These are phyloP conservation scores for Xylariaceae sp. DNA, from an alignment of 2,329 filamentous ascomycete species.

Conservation along the genomic window DNA sequence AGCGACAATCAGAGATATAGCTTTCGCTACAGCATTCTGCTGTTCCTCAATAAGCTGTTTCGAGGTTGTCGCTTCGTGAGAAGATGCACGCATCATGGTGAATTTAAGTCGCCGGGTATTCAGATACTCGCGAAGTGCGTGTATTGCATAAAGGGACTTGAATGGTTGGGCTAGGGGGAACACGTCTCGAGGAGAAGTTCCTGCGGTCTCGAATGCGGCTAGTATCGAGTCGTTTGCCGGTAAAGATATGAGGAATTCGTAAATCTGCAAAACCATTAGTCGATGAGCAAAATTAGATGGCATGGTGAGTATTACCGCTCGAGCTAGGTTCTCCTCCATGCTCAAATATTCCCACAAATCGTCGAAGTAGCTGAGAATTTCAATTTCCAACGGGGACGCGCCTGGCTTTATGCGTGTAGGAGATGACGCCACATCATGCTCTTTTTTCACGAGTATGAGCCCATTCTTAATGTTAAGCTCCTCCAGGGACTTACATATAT, in stretches of 20 bases:
- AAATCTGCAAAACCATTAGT: constrained; percentile 46
- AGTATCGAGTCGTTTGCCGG: constrained; percentile 61
- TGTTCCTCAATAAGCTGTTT: constrained; percentile 25
- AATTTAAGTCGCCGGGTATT: constrained; percentile 32
- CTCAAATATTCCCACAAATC: constrained; percentile 77
- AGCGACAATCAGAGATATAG: constrained; percentile 50
- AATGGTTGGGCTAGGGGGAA: constrained; percentile 66
- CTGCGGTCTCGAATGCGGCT: constrained; percentile 49
- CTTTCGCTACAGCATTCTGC: constrained; percentile 37
- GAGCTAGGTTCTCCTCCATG: constrained; percentile 62
- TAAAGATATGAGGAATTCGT: constrained; percentile 63
- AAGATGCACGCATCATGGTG: constrained; percentile 25
- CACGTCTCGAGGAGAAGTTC: constrained; percentile 51
- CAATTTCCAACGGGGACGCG: constrained; percentile 62
- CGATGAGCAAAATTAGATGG: neutral
- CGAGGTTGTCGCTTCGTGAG: constrained; percentile 20
- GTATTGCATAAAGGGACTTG: constrained; percentile 67
- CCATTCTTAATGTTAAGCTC: constrained; percentile 63
- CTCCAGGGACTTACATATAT: constrained; percentile 56
- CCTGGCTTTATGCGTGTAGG: constrained; percentile 43
- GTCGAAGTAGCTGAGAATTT: constrained; percentile 76
- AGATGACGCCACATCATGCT: constrained; percentile 42
- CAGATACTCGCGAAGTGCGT: constrained; percentile 61
- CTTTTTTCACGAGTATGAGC: constrained; percentile 59
- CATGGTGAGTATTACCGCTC: constrained; percentile 48